Percentiles rank a stretch among this genome's conserved stretches.
These are phyloP conservation scores for Plectosphaerella plurivora DNA, from an alignment of 2,329 filamentous ascomycete genomes.

Conservation along the genomic window DNA sequence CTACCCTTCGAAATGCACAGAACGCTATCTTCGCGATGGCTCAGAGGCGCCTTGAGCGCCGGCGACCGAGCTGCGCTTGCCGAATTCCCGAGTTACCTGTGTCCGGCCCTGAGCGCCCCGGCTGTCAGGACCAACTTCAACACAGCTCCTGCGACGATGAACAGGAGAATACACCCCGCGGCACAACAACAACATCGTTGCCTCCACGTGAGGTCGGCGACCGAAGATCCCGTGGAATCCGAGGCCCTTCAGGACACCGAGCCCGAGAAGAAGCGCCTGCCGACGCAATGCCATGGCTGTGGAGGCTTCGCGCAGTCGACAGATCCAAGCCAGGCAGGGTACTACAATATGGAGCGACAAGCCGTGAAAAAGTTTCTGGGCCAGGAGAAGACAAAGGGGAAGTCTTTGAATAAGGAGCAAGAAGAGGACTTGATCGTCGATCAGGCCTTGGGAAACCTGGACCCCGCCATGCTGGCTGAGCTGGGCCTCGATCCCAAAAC, in stretches of 20 bases:
- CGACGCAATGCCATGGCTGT: conserved; percentile 58
- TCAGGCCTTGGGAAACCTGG: conserved; percentile 36
- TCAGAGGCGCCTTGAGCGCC: conserved; percentile 36
- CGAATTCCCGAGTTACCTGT: conserved; percentile 43
- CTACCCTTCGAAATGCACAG: conserved; percentile 33
- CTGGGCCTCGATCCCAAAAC: conserved; percentile 41
- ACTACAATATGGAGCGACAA: conserved; percentile 48
- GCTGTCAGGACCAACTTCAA: background rate
- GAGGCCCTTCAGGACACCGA: background rate
- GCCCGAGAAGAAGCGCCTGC: conserved; percentile 29
- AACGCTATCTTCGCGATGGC: conserved; percentile 35
- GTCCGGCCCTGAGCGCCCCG: conserved; percentile 33
- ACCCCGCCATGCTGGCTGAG: conserved; percentile 33
- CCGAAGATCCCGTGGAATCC: background rate
- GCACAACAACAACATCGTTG: conserved; percentile 13
- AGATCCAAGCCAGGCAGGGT: conserved; percentile 47
- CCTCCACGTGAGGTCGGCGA: conserved; percentile 16
- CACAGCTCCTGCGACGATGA: too few relatives aligned
- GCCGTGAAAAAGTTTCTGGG: conserved; percentile 45
- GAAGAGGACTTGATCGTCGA: conserved; percentile 43
- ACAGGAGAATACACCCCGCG: too few relatives aligned
- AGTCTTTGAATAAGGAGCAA: conserved; percentile 7
- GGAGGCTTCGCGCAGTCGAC: conserved; percentile 59
- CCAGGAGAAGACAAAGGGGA: conserved; percentile 16
- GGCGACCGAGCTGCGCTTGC: conserved; percentile 28